Evolutionary conservation across 2,329 filamentous ascomycete genomes (phyloP), one percentile per base, ranked within the genome.

Genomic region (Waltergamsia citrina): DNA sequence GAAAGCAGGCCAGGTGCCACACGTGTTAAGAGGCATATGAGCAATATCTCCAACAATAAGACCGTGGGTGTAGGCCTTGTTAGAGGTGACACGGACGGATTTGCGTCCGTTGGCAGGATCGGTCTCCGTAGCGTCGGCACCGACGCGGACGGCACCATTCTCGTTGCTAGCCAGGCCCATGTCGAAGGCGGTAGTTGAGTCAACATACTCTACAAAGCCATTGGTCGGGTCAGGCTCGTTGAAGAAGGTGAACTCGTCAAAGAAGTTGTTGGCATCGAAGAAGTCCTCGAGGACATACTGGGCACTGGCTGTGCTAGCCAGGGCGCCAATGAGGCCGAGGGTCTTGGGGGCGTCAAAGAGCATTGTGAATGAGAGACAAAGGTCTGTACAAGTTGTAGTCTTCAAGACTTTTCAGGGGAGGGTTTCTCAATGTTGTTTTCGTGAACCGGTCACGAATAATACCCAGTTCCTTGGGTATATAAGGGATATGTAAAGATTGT

Each of bases 1-100:
- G 53, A 81, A 81, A 11, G 83, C 83, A 2, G 83, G 82, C 84
- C 84, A 90, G 11, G 75, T 70, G 22, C 82, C 83, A 48, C 83
- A 87, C 39, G 66, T 61, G 27, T 73, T 74, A 15, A 68, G 69
- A n/a, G 84, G 84, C 76, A 87, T 86, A 53, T 88, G 83, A 8
- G 63, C 67, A 38, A 87, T 71, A 50, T 90, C 84, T 35, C 81
- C 65, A 29, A 88, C 65, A 52, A 88, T 74, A 35, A 90, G 70
- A 10, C 80, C 83, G 41, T 73, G 67, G 26, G 67, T 78, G 59
- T 81, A 90, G 14, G 67, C 57, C 43, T 76, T 71, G 41, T 71
- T 77, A 47, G 80, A 83, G 22, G 70, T 62, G 11, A 93, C 58
- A 14, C 85, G 78, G 21, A 86, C 75, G 17, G 81, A 87, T 31